Conservation (phyloP, 129 eudicot genomes). For the Lonicera japonica region DNA sequence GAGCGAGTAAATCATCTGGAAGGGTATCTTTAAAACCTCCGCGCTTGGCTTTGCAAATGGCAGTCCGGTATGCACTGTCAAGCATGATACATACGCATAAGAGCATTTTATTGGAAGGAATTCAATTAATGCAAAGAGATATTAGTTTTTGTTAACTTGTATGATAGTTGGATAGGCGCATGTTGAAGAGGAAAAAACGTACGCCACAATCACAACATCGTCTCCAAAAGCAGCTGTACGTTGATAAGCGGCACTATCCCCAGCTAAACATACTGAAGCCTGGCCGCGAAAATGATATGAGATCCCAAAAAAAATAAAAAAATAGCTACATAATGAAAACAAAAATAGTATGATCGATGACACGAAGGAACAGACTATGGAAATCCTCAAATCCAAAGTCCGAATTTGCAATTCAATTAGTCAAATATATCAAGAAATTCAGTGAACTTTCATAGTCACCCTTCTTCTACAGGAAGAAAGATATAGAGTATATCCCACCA, state of each 20-base stretch:
- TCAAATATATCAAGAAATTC: too few species aligned
- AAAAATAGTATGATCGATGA: not conserved
- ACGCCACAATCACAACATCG: slow-evolving; percentile 95
- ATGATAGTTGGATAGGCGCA: not conserved
- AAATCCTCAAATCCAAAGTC: too few species aligned
- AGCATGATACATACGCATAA: not conserved
- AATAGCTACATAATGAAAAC: not conserved
- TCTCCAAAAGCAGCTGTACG: slow-evolving; percentile 59
- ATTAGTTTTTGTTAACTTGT: not conserved
- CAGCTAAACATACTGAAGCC: slow-evolving; percentile 78
- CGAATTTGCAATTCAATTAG: too few species aligned
- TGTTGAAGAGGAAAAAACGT: slow-evolving; percentile 25
- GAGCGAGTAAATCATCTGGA: slow-evolving; percentile 89
- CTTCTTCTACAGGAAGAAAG: too few species aligned
- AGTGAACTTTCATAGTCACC: too few species aligned
- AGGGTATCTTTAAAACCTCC: slow-evolving; percentile 94
- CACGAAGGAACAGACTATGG: not conserved
- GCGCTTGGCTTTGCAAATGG: slow-evolving; percentile 81
- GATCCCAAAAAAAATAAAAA: not conserved
- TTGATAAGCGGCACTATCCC: slow-evolving; percentile 51
- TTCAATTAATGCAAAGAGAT: not conserved
- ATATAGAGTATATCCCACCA: too few species aligned
- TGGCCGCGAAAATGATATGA: not conserved
- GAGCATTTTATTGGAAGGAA: not conserved
- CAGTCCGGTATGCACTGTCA: slow-evolving; percentile 79